A percentile compares a stretch with the other conserved stretches of the same genome.
Conservation (phyloP, 176 grass and related monocot species). For the Phragmites australis region DNA sequence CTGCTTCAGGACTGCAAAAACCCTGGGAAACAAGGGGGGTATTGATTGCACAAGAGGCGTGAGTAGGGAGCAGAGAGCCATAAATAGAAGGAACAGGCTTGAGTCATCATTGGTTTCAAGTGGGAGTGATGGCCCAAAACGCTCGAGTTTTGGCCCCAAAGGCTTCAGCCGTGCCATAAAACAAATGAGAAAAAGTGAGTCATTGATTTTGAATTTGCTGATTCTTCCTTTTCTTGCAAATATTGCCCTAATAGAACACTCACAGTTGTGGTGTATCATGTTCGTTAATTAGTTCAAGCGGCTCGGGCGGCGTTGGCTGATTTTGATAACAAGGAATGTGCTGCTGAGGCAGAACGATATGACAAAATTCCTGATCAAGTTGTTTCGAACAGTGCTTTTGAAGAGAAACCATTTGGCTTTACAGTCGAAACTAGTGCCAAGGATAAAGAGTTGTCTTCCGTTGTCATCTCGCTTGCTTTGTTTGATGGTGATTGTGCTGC, state of each 20-base stretch:
- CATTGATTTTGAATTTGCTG: neutral
- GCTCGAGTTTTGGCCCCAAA: neutral
- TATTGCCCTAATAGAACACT: conserved; percentile 15
- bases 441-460: neutral
- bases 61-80: conserved; percentile 20
- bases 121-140: neutral
- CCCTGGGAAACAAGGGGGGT: neutral
- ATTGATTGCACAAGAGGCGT: neutral
- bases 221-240: neutral
- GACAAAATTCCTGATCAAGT: neutral
- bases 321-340: neutral
- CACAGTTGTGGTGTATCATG: neutral
- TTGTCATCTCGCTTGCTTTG: neutral
- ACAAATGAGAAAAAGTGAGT: neutral
- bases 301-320: fast-evolving
- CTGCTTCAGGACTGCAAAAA: conserved; percentile 25
- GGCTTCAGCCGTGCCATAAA: neutral
- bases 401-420: conserved; percentile 1
- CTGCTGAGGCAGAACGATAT: neutral
- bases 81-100: neutral
- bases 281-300: neutral
- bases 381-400: neutral
- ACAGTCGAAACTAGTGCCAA: neutral
- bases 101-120: neutral
- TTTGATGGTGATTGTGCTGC: conserved; percentile 16